Percentiles rank a stretch among this genome's conserved stretches.
These are phyloP conservation scores for Claviceps purpurea DNA, from an alignment of 2,329 filamentous ascomycete genomes.

Conservation along the genomic window DNA sequence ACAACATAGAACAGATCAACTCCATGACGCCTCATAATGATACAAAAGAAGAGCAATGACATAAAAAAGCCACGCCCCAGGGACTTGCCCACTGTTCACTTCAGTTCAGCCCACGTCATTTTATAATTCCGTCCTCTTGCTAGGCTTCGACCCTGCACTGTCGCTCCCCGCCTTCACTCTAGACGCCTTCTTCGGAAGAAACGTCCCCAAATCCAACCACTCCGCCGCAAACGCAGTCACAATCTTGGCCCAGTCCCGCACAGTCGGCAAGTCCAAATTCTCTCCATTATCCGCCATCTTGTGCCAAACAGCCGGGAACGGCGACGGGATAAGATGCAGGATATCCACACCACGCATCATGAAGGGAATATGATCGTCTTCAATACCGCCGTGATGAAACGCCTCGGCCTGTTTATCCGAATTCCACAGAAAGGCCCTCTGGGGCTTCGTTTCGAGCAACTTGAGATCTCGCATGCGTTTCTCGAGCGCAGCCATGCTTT, in stretches of 20 bases:
- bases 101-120: background rate
- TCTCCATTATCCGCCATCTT: constrained; percentile 68
- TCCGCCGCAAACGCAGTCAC: constrained; percentile 75
- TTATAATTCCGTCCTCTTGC: constrained; percentile 20
- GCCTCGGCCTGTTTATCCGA: constrained; percentile 34
- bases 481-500: constrained; percentile 61
- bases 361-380: constrained; percentile 89
- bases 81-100: background rate
- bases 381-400: constrained; percentile 41
- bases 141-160: constrained; percentile 11
- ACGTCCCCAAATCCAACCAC: constrained; percentile 65
- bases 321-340: constrained; percentile 74
- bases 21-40: background rate
- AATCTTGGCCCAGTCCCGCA: constrained; percentile 79
- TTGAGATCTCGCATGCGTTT: constrained; percentile 53
- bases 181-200: constrained; percentile 18
- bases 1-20: background rate
- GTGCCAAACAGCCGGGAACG: constrained; percentile 73
- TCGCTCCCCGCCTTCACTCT: constrained; percentile 15
- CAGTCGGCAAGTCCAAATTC: constrained; percentile 66
- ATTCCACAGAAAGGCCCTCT: constrained; percentile 50
- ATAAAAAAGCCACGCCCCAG: background rate
- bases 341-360: constrained; percentile 75
- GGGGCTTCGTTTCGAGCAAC: constrained; percentile 47
- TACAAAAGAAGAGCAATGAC: background rate